Evolutionary conservation across 768 basidiomycete genomes (phyloP), one percentile per base, ranked within the genome.

Genomic region (Suillus bovinus): DNA sequence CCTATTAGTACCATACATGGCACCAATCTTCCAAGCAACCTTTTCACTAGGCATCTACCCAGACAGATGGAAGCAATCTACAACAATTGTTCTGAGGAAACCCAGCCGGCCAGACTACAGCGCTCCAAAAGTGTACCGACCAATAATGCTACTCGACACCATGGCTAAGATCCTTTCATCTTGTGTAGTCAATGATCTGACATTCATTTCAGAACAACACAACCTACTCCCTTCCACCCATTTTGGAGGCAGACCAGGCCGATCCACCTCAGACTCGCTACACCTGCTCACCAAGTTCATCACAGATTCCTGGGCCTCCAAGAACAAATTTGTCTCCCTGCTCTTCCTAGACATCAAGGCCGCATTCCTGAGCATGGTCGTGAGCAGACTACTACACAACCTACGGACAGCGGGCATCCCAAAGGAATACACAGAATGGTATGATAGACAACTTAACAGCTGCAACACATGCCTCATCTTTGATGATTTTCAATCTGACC

Each of bases 101-200:
- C 79, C 78, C 0, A 75, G 77, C 0, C 72, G 73, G 46, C 58
- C 70, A 0, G 61, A 73, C 62, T 82, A 83, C 66, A 59, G 68
- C 0, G 33, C 67, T 9, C 62, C 79, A 0, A 76, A 74, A 33
- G 72, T 78, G 1, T 77, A 77, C 60, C 61, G 75, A 0, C 81
- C 79, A 0, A 78, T 83, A 5, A 74, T 72, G 0, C 75, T 81
- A 0, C 67, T 79, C 0, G 62, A 76, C 42, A 74, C 72, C 0
- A 59, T 72, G 0, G 71, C 62, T 0, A 81, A 80, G 53, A 24
- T 76, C 1, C 72, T 75, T 0, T 67, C 68, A 11, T 33, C 67
- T n/a, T 58, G 62, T 2, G 57, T 77, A 0, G 67, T 74, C 3
- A 67, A 72, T 5, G 64, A 73, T 20, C 27, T 80, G 0, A 50